Conservation (phyloP, 2,329 filamentous ascomycete species). For the Calonectria leucothoes region DNA sequence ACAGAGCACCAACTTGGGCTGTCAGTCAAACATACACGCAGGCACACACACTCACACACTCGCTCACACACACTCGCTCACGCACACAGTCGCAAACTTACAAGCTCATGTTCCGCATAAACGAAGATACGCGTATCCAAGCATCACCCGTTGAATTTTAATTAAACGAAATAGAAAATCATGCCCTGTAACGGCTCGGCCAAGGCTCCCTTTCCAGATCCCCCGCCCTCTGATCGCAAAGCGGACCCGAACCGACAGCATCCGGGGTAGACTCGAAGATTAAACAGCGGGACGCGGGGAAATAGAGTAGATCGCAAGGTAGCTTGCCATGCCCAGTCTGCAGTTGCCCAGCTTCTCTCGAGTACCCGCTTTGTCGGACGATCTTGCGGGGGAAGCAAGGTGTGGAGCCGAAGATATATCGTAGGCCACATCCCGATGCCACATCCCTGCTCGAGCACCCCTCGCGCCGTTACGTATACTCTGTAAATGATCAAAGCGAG, state of each 20-base stretch:
- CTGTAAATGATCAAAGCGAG: not conserved
- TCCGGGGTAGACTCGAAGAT: conserved; percentile 13
- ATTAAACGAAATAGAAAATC: not conserved
- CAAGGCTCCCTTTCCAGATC: not conserved
- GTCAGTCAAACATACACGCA: not conserved
- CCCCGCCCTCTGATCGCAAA: not conserved
- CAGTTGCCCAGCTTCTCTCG: not conserved
- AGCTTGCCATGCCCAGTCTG: not conserved
- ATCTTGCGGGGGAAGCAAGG: conserved; percentile 15
- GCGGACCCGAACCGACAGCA: conserved; percentile 20
- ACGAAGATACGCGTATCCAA: not conserved
- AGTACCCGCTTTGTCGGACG: conserved; percentile 11
- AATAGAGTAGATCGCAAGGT: conserved; percentile 9
- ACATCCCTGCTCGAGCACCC: not conserved
- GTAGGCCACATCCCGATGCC: conserved; percentile 23
- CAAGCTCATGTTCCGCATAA: not conserved
- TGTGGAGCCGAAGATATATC: conserved; percentile 14
- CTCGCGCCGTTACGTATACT: conserved; percentile 10
- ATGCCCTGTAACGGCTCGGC: not conserved
- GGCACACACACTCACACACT: not conserved
- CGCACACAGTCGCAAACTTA: not conserved
- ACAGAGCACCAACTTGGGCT: not conserved
- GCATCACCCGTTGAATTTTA: not conserved
- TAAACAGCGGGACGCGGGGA: conserved; percentile 21
- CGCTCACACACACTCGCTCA: not conserved